Percentiles rank a stretch among this genome's conserved stretches.
Conservation (phyloP, 2,329 filamentous ascomycete genomes). For the Phialophora chinensis region DNA sequence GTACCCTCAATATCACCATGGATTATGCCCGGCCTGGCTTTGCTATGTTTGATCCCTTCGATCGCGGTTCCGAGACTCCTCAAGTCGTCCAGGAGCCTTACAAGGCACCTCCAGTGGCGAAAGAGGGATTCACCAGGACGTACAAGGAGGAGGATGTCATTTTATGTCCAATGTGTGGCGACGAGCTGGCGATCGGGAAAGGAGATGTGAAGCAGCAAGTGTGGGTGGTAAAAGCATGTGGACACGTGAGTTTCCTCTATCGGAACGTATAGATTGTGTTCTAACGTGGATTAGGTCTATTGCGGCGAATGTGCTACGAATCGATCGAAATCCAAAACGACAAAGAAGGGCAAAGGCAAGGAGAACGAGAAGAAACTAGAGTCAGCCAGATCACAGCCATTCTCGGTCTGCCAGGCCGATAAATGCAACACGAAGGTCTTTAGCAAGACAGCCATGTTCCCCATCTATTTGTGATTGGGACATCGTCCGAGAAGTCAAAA, state of each 20-base stretch:
- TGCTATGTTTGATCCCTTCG: conserved; percentile 40
- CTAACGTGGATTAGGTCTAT: conserved; percentile 50
- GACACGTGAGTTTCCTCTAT: conserved; percentile 71
- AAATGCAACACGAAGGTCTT: conserved; percentile 51
- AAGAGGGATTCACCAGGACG: conserved; percentile 79
- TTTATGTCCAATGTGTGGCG: conserved; percentile 84
- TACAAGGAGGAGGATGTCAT: conserved; percentile 74
- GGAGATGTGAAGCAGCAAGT: conserved; percentile 76
- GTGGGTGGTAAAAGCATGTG: conserved; percentile 88
- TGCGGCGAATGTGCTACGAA: conserved; percentile 55
- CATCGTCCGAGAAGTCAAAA: neutral
- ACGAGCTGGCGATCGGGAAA: conserved; percentile 79
- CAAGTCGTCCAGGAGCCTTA: conserved; percentile 49
- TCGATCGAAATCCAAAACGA: conserved; percentile 43
- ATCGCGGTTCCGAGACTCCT: conserved; percentile 36
- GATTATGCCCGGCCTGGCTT: conserved; percentile 55
- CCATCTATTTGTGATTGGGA: conserved; percentile 51
- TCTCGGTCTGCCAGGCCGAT: conserved; percentile 52
- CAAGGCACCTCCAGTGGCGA: conserved; percentile 68
- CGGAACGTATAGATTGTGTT: neutral
- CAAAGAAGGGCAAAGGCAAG: conserved; percentile 42
- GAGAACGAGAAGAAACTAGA: conserved; percentile 41
- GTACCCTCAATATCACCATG: conserved; percentile 37
- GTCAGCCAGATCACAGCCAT: conserved; percentile 46
- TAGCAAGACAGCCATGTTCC: conserved; percentile 51